Base-by-base conservation (phyloP, 164 flowering plant species). In the Dillenia turbinata region DNA sequence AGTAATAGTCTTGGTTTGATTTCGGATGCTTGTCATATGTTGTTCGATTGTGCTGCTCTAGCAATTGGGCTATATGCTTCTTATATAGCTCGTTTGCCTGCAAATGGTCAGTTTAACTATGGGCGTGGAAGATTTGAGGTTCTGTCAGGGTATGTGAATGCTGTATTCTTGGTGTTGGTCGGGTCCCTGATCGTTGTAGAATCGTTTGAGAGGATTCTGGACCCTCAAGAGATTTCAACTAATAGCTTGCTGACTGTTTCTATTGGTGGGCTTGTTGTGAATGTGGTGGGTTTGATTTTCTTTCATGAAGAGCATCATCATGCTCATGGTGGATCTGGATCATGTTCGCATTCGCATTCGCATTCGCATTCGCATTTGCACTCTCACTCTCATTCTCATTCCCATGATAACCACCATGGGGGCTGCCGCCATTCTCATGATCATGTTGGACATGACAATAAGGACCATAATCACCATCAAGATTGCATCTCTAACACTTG, bases 221-320 rank as follows among this genome's bases (percentile, higher is more conserved):
- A 91, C 59, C 99, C 99, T 66, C 97, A 91, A 46, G 99, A 91
- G 82, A 80, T 94, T 62, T 91, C 96, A 13, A 94, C 99, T 15
- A 83, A 65, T 69, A 94, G 99, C 70, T 69, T 94, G 63, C 71
- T 94, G 57, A 57, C 71, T 57, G 97, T 91, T 67, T 94, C 99
- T 10, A 70, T 94, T 73, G 99, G 99, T 52, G 99, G 99, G 59
- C 85, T 94, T 60, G 9, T 88, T 54, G 99, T 94, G 66, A 94
- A 94, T 81, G 65, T 94, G 58, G 78, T 94, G 15, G 99, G 99
- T 44, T 73, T 94, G 71, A 69, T 94, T 46, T 91, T 91, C 79
- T 94, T 94, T 66, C 99, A 94, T 54, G 97, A 94, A 72, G 99
- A 94, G 77, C 99, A 94, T 73, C 99, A 94, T 77, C 97, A 91